A percentile compares a stretch with the other conserved stretches of the same genome.
These are phyloP conservation scores for Royoungia palumana DNA, from an alignment of 768 basidiomycete genomes.

Conservation along the genomic window DNA sequence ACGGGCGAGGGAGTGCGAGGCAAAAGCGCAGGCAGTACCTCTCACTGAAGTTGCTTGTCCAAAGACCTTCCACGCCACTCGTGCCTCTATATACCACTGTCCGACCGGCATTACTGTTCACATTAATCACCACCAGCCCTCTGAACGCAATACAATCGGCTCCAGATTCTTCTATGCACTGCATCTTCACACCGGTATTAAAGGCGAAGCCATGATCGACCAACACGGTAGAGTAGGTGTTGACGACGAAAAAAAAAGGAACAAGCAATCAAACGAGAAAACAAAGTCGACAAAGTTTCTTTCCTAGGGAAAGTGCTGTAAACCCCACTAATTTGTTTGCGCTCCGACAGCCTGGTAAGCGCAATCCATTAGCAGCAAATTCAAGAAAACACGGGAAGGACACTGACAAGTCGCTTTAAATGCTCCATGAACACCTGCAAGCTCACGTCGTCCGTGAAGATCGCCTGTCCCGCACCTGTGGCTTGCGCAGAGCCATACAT, in stretches of 20 bases:
- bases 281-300: not conserved
- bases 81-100: too few species aligned
- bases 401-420: slow-evolving; percentile 82
- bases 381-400: not conserved
- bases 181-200: slow-evolving; percentile 18
- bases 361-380: not conserved
- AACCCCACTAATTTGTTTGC: slow-evolving; percentile 50
- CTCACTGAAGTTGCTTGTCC: too few species aligned
- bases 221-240: slow-evolving; percentile 8
- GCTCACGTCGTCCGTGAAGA: slow-evolving; percentile 98
- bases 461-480: slow-evolving; percentile 76
- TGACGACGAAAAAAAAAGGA: not conserved
- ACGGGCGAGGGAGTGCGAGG: too few species aligned
- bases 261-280: not conserved
- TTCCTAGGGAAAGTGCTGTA: too few species aligned
- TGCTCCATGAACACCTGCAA: slow-evolving; percentile 98
- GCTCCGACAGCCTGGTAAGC: slow-evolving; percentile 58
- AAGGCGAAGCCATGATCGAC: not conserved
- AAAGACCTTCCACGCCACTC: too few species aligned
- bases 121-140: too few species aligned
- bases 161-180: not conserved
- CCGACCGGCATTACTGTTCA: too few species aligned
- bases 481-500: slow-evolving; percentile 82
- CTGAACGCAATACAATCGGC: not conserved
- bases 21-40: too few species aligned